Percentiles rank a stretch among this genome's conserved stretches.
Conservation (phyloP, 1,284 basidiomycete genomes). For the Tremellales sp. region DNA sequence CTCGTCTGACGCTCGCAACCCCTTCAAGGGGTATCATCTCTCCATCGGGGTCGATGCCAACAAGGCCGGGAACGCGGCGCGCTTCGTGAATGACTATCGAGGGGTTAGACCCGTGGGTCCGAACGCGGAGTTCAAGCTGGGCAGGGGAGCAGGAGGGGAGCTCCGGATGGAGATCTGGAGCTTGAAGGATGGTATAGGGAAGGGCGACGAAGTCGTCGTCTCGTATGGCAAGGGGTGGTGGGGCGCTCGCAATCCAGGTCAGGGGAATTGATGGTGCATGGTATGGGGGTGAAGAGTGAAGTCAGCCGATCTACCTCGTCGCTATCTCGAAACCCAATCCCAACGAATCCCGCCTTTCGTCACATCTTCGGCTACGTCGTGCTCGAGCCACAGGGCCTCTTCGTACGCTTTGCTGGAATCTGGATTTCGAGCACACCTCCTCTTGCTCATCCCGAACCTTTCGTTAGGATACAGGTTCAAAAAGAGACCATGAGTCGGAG, state of each 20-base stretch:
- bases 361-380: slow-evolving; percentile 10
- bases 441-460: slow-evolving; percentile 1
- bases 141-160: slow-evolving; percentile 58
- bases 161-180: slow-evolving; percentile 70
- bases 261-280: not conserved
- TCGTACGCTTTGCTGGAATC: no score
- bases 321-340: slow-evolving; percentile 17
- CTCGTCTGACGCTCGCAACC: slow-evolving; percentile 27
- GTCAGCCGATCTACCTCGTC: not conserved
- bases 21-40: slow-evolving; percentile 27
- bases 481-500: not conserved
- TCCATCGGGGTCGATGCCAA: slow-evolving; percentile 63
- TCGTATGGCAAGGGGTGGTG: slow-evolving; percentile 94
- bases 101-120: slow-evolving; percentile 59
- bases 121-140: slow-evolving; percentile 69
- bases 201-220: slow-evolving; percentile 80
- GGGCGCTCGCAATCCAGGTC: slow-evolving; percentile 49
- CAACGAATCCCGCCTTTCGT: slow-evolving; percentile 21
- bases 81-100: slow-evolving; percentile 84
- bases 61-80: slow-evolving; percentile 71
- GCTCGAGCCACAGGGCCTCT: no score
- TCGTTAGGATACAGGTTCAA: slow-evolving; percentile 1
- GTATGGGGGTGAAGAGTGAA: no score
- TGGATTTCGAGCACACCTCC: slow-evolving; percentile 3
- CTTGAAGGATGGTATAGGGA: slow-evolving; percentile 56